Conservation (phyloP, 805 yeast genomes). For the Jamesozyma lodderae region DNA sequence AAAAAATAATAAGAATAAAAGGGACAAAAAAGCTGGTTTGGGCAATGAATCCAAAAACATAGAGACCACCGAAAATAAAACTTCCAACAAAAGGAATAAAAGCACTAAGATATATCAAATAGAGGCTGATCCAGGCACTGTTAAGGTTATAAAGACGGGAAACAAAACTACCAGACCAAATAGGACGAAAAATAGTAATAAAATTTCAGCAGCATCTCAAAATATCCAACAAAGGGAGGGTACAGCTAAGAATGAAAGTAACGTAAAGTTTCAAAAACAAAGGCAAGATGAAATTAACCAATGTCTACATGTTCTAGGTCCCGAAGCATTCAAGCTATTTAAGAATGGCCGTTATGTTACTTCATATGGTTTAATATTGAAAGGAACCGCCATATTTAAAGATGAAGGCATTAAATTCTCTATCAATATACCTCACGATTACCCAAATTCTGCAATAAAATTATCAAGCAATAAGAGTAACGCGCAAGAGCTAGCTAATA, state of each 20-base stretch:
- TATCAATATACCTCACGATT: conserved; percentile 18
- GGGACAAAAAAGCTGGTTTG: too few species aligned
- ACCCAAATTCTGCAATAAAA: conserved; percentile 20
- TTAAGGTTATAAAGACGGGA: background rate
- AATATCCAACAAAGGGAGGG: background rate
- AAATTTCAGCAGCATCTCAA: background rate
- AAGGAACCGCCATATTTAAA: conserved; percentile 1
- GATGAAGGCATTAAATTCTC: conserved; percentile 9
- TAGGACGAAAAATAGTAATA: background rate
- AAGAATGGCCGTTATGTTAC: conserved; percentile 17
- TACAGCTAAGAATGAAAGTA: background rate
- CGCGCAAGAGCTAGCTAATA: conserved; percentile 2
- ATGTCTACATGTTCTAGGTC: conserved; percentile 13
- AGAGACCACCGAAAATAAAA: background rate
- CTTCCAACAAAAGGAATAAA: background rate
- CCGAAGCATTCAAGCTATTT: conserved; percentile 15
- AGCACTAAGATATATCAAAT: too few species aligned
- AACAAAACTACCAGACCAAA: background rate
- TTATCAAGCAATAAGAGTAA: conserved; percentile 8
- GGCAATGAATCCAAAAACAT: too few species aligned
- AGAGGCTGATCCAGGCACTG: background rate
- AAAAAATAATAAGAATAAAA: too few species aligned
- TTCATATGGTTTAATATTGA: conserved; percentile 14
- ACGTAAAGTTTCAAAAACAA: background rate
- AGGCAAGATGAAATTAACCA: conserved; percentile 15